Evolutionary conservation across 768 basidiomycete species (phyloP).

Genomic region (Tricholoma terreum): DNA sequence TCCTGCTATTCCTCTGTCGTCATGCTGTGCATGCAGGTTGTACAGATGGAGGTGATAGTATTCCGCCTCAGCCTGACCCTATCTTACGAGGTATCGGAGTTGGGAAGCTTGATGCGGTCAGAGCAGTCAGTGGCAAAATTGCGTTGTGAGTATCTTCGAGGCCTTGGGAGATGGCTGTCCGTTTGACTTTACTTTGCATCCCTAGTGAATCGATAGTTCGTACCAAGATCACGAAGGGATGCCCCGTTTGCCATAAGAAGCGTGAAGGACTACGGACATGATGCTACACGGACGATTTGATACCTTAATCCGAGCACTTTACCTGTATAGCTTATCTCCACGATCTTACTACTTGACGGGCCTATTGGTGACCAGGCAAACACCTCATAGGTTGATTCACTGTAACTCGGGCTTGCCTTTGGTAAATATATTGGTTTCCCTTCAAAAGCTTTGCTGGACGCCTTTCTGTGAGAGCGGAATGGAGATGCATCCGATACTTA

Average conservation of each 20-base stretch:
- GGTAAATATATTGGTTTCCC: no score
- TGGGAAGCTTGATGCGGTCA: constrained; percentile 30
- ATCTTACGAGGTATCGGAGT: constrained; percentile 43
- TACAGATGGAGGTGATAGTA: constrained; percentile 58
- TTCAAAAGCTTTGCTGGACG: no score
- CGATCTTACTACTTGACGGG: no score
- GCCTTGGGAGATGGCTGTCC: background rate
- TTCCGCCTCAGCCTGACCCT: constrained; percentile 61
- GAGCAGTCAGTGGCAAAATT: constrained; percentile 64
- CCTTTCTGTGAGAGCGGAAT: no score
- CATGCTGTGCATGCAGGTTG: constrained; percentile 85
- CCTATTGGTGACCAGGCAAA: no score
- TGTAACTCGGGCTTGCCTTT: no score
- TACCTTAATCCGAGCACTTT: background rate
- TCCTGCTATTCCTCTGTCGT: constrained; percentile 80
- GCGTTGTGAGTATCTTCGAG: constrained; percentile 62
- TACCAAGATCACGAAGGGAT: constrained; percentile 60
- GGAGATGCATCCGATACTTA: no score
- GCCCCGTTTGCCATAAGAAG: constrained; percentile 72
- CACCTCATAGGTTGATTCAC: no score
- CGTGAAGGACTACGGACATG: constrained; percentile 45
- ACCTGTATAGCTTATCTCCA: background rate
- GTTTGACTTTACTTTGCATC: constrained; percentile 12
- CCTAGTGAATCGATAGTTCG: constrained; percentile 68
- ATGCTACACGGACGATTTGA: background rate